Base-by-base conservation (phyloP, 257 asterid species). In the Verbena officinalis region DNA sequence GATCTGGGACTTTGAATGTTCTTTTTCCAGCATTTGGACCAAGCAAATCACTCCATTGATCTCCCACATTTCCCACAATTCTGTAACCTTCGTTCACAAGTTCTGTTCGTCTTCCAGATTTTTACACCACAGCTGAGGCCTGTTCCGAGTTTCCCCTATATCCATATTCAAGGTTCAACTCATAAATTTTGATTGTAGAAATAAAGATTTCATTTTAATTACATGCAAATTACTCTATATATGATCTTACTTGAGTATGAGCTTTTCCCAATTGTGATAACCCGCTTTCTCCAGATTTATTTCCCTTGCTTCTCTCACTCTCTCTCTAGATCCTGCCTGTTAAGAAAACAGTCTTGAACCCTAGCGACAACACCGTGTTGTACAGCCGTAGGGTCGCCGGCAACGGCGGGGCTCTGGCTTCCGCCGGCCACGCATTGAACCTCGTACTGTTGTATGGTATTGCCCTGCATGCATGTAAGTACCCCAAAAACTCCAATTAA, bases 41-140 rank as follows among this genome's bases (percentile, higher is more conserved):
- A 0, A 78, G 40, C 4, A 87, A 27, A 71, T 87, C 92, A 49
- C 83, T 82, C 95, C 95, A 87, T 50, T 84, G 95, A 60, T 87
- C 95, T 60, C 95, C 95, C 11, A 79, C 44, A n/a, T 87, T 87
- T 30, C 90, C 95, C 23, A 84, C 62, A 3, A 87, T 84, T 69
- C 74, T 69, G 16, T 84, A 87, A 4, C 90, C 92, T 2, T 74
- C 55, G 0, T 71, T 46, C 57, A 76, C 87, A 0, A 84, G 31
- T 38, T 78, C 82, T 6, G 62, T 65, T 34, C 86, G 39, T 57
- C 56, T 77, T 36, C 43, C 19, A 10, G 84, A 73, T 27, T 80
- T 80, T 59, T 62, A 83, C 17, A 7, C 68, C 30, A 61, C 40
- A 36, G 8, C 11, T 36, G n/a, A n/a, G n/a, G n/a, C n/a, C n/a